These are phyloP conservation scores for Neurospora sp. DNA, from an alignment of 495 filamentous ascomycete species.

Conservation along the genomic window DNA sequence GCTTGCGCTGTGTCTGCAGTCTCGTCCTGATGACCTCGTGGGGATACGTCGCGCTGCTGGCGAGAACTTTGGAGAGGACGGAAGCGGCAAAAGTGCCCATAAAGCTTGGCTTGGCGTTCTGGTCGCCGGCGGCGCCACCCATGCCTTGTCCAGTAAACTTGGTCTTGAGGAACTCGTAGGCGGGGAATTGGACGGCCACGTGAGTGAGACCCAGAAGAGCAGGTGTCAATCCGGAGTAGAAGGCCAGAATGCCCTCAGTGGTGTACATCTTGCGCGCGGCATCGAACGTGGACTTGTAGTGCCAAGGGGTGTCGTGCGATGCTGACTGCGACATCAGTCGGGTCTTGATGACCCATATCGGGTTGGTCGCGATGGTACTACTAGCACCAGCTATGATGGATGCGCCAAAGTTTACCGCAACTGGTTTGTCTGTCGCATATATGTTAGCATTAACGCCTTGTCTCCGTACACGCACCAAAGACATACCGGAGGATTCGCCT, in stretches of 20 bases:
- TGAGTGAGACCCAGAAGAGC: slow-evolving; percentile 88
- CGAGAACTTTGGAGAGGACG: slow-evolving; percentile 90
- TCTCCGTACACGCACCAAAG: neutral
- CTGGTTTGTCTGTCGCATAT: slow-evolving; percentile 23
- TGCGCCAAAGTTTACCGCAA: slow-evolving; percentile 52
- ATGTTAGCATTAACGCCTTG: slow-evolving; percentile 1
- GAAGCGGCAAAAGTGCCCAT: slow-evolving; percentile 75
- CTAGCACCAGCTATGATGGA: slow-evolving; percentile 84
- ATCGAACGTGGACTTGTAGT: slow-evolving; percentile 79
- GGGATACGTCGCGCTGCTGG: slow-evolving; percentile 91
- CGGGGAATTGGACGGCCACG: slow-evolving; percentile 94
- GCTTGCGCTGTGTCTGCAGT: slow-evolving; percentile 75
- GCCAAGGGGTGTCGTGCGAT: slow-evolving; percentile 54
- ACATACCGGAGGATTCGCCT: slow-evolving; percentile 32
- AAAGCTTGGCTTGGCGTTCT: slow-evolving; percentile 32
- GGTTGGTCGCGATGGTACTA: slow-evolving; percentile 93
- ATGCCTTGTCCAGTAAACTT: slow-evolving; percentile 81
- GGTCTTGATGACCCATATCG: slow-evolving; percentile 99
- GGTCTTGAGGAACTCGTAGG: slow-evolving; percentile 88
- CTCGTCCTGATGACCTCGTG: slow-evolving; percentile 91
- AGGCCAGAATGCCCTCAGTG: slow-evolving; percentile 75
- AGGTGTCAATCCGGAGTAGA: slow-evolving; percentile 91
- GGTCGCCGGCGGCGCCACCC: slow-evolving; percentile 44
- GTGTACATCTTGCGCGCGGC: slow-evolving; percentile 92
- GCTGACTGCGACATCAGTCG: slow-evolving; percentile 82